These are phyloP conservation scores for Rhizophagus sp. DNA, from an alignment of 192 early-diverging fungal species.

Conservation along the genomic window DNA sequence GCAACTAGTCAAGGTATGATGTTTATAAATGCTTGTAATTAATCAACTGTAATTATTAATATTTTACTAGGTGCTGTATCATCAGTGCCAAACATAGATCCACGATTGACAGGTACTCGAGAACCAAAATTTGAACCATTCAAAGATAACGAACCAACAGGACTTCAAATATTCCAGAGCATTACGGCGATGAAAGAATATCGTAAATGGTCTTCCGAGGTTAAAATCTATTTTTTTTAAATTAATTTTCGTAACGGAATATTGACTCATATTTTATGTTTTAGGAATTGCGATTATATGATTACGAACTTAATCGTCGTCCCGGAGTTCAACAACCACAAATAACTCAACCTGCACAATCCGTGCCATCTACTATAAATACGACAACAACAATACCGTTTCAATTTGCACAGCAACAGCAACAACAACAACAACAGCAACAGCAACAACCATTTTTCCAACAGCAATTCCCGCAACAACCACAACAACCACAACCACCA, in stretches of 20 bases:
- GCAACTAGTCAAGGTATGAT: background rate
- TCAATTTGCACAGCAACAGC: background rate
- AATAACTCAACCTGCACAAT: background rate
- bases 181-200: background rate
- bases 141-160: background rate
- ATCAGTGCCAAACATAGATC: background rate
- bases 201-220: background rate
- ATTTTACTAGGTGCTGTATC: background rate
- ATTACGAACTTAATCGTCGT: background rate
- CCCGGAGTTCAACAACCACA: background rate
- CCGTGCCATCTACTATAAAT: background rate
- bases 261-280: too few relatives aligned
- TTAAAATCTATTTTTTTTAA: background rate
- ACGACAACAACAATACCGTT: background rate
- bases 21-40: background rate
- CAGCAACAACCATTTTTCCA: background rate
- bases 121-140: background rate
- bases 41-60: background rate
- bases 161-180: background rate
- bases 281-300: background rate
- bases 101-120: background rate
- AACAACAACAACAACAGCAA: background rate
- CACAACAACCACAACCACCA: too few relatives aligned
- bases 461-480: background rate
- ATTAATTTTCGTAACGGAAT: too few relatives aligned